Conservation (phyloP, 257 asterid species). For the Nicotiana otophora region DNA sequence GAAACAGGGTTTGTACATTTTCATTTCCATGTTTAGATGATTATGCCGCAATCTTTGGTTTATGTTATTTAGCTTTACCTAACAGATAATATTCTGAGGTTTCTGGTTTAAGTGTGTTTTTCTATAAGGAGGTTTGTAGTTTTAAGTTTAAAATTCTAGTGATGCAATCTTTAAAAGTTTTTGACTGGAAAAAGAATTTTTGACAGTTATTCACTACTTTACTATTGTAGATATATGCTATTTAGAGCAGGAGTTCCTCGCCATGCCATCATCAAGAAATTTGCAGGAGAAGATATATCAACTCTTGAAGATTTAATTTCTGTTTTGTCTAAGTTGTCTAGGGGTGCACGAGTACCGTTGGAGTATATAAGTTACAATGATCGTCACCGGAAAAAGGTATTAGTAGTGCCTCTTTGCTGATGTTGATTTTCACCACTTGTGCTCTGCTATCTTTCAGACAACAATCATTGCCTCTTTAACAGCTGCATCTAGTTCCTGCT, state of each 20-base stretch:
- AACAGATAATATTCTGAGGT: background rate
- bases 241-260: constrained; percentile 97
- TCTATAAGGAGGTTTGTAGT: background rate
- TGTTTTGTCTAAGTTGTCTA: constrained; percentile 73
- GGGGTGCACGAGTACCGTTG: constrained; percentile 94
- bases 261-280: constrained; percentile 91
- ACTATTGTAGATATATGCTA: constrained; percentile 72
- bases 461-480: background rate
- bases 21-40: constrained; percentile 13
- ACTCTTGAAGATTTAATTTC: constrained; percentile 72
- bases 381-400: constrained; percentile 96
- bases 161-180: background rate
- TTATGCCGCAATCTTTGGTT: background rate
- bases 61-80: background rate
- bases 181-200: background rate
- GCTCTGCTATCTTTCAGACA: constrained; percentile 8
- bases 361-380: constrained; percentile 78
- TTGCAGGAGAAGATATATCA: constrained; percentile 90
- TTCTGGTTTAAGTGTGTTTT: no score
- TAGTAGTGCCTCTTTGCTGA: constrained; percentile 11
- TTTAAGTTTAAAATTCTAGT: background rate
- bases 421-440: background rate
- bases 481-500: background rate
- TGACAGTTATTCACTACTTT: constrained; percentile 7
- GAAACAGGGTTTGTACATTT: constrained; percentile 68